Base-by-base conservation (phyloP, 805 yeast species). In the Kodamaea restingae region DNA sequence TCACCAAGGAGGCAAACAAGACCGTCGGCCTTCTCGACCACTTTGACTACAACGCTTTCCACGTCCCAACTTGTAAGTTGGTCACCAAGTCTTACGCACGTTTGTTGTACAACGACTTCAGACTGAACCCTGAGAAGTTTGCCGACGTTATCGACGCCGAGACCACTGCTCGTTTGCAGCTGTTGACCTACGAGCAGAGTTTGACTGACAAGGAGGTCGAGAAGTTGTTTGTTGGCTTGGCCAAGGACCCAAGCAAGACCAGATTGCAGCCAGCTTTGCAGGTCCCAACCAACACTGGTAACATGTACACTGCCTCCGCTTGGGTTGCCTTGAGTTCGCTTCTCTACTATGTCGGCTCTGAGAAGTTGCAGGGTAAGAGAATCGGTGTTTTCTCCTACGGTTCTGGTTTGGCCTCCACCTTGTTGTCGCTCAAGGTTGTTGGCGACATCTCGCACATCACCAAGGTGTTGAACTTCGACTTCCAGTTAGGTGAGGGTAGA, bases 251-350 rank as follows among this genome's bases (percentile, higher is more conserved):
- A 47, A 71, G 79, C 46, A 76, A 77, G 47, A 76, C 72, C 56
- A 78, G 87, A 63, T 88, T 93, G 42, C 71, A 71, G 37, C 93
- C 96, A 25, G 80, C 95, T 14, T 72, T 93, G 63, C 73, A 69
- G 52, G 88, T 88, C 32, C 91, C 98, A 58, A 91, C 98, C 47
- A 91, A 91, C 69, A 88, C 95, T 47, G 99, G 99, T 69, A 93
- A 93, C 76, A 84, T 90, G 86, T 93, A 93, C 77, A 87, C 98
- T 32, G 98, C 90, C 48, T 86, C 96, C 25, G 80, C 88, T 35
- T 93, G 85, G 76, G 81, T 95, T 25, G 78, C 96, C 6, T 75
- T 93, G 43, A 75, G 91, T 22, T 91, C 98, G 10, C 70, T 88
- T 49, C 71, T 93, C 53, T 78, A 75, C 59, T 84, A 73, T 58